These are phyloP conservation scores for Sequoia sempervirens DNA, from an alignment of 75 land plant genomes.

Conservation along the genomic window DNA sequence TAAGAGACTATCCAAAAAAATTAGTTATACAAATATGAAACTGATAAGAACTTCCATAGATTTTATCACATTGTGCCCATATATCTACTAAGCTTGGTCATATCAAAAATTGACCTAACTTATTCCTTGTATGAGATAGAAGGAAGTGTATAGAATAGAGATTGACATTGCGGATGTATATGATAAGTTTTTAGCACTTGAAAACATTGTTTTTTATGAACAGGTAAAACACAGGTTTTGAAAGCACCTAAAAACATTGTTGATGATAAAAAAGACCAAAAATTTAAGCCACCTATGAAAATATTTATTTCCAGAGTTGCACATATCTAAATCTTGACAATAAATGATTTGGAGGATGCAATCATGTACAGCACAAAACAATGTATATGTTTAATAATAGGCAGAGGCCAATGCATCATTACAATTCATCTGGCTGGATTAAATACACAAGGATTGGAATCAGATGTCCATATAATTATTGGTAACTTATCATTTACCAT, in stretches of 20 bases:
- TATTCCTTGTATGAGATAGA: background rate
- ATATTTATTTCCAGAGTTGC: background rate
- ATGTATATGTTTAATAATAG: background rate
- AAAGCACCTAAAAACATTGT: background rate
- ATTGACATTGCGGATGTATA: background rate
- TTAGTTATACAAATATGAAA: background rate
- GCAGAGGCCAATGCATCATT: background rate
- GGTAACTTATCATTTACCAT: background rate
- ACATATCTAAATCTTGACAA: background rate
- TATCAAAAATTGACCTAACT: background rate
- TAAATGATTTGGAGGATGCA: background rate
- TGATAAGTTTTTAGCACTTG: background rate
- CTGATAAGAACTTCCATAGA: background rate
- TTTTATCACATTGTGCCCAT: background rate
- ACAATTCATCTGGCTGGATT: background rate
- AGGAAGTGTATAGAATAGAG: background rate
- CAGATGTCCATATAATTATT: background rate
- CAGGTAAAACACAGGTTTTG: too few relatives aligned
- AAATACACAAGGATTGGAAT: background rate
- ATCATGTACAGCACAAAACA: background rate
- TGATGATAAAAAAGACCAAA: background rate
- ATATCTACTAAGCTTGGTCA: background rate
- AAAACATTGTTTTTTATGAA: background rate
- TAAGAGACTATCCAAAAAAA: too few relatives aligned
- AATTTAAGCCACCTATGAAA: background rate